phyloP scores from a whole-genome alignment of 495 filamentous ascomycete species.

The Achaetomiella virescens region DNA sequence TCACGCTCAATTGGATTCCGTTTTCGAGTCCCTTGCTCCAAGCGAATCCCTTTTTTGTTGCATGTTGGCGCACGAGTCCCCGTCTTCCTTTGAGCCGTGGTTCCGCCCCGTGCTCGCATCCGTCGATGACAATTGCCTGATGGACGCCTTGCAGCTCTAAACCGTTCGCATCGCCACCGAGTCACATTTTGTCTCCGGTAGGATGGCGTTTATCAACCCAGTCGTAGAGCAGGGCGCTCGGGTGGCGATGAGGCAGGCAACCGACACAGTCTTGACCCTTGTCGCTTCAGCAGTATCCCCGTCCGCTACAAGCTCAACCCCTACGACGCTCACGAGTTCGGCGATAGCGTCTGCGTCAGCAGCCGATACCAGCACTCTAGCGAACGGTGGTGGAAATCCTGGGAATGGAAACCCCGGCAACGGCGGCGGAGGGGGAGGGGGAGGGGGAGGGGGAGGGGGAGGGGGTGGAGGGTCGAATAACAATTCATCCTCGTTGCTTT shows the following conservation, averaged over 20 bases:
- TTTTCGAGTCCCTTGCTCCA: background rate
- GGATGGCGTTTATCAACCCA: constrained; percentile 27
- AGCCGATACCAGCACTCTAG: constrained; percentile 5
- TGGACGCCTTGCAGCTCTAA: constrained; percentile 24
- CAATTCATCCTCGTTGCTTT: constrained; percentile 88
- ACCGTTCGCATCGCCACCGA: constrained; percentile 17
- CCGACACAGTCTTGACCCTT: background rate
- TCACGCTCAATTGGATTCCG: constrained; percentile 8
- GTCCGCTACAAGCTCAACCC: background rate
- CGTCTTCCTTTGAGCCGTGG: background rate
- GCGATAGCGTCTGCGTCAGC: background rate
- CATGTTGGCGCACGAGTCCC: background rate
- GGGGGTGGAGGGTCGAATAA: constrained; percentile 7
- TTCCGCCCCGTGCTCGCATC: constrained; percentile 10
- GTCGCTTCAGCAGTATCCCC: background rate
- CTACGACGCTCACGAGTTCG: background rate
- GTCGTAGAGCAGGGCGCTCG: constrained; percentile 23
- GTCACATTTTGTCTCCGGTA: constrained; percentile 11
- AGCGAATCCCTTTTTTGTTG: background rate
- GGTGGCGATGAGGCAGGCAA: constrained; percentile 25
- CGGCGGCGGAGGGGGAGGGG: constrained; percentile 22
- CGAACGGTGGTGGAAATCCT: constrained; percentile 7
- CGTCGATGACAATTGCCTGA: constrained; percentile 20
- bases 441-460: constrained; percentile 23
- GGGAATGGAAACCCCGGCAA: constrained; percentile 15